Evolutionary conservation across 2,329 filamentous ascomycete species (phyloP), one percentile per base, ranked within the genome.

Genomic region (Plenodomus tracheiphilus): DNA sequence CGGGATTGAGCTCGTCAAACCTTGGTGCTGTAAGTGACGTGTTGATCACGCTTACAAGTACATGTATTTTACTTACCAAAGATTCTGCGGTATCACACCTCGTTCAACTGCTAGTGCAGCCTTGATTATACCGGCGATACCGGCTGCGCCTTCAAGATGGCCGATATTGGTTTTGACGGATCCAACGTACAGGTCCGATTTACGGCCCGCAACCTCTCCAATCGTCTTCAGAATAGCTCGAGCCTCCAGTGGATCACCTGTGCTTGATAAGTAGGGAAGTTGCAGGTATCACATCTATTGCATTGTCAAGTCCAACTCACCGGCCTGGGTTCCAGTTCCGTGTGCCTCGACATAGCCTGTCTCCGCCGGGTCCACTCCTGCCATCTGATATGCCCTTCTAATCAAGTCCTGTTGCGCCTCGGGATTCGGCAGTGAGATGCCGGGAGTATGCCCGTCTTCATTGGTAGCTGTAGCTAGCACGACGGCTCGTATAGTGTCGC

Each of bases 301-400:
- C n/a, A n/a, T n/a, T n/a, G n/a, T n/a, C n/a, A n/a, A n/a, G n/a
- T n/a, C n/a, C n/a, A n/a, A n/a, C n/a, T n/a, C n/a, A n/a, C n/a
- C n/a, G n/a, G n/a, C n/a, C n/a, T n/a, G n/a, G 0, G 83, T 85
- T 2, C 83, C 83, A 0, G 82, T 85, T 6, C 58, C 59, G 21
- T 61, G 59, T 2, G 57, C 53, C 37, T 66, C 60, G 17, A 64
- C 56, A n/a, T 56, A 64, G 7, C 52, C 22, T 71, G 64, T 59
- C 2, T 43, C 20, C 13, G 51, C 46, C 4, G 61, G 51, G 48
- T 71, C 64, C 6, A 76, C 63, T 5, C 69, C 69, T 4, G 70
- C 69, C 17, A 58, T 59, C 17, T 53, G 41, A 53, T 78, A 78
- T 1, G 68, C 69, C 4, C 66, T 46, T 10, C 57, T 56, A 9